These are phyloP conservation scores for Gyrodon lividus DNA, from an alignment of 768 basidiomycete species.

Conservation along the genomic window DNA sequence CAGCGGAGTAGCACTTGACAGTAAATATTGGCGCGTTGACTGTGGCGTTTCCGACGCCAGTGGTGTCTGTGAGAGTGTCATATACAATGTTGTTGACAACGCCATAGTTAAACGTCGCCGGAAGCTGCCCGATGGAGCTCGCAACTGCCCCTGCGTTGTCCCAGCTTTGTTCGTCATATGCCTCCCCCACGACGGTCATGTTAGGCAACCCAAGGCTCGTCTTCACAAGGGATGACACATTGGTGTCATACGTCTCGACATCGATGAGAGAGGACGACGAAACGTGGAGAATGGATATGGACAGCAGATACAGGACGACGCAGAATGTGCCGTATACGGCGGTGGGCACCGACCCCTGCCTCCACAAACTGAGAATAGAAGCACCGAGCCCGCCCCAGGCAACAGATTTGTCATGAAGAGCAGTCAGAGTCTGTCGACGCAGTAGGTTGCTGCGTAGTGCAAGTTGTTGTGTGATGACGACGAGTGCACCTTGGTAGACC, in stretches of 20 bases:
- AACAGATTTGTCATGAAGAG: conserved; percentile 6
- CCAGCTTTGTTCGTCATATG: background rate
- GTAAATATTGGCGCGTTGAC: conserved; percentile 14
- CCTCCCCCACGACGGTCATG: background rate
- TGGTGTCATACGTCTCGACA: background rate
- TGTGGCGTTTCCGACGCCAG: conserved; percentile 8
- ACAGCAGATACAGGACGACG: conserved; percentile 8
- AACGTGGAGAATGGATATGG: conserved; percentile 10
- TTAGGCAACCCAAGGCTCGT: background rate
- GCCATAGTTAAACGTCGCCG: background rate
- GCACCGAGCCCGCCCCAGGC: conserved; percentile 14
- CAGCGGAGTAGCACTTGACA: conserved; percentile 4
- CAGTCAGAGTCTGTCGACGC: conserved; percentile 11
- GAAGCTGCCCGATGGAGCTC: background rate
- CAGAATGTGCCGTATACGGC: conserved; percentile 5
- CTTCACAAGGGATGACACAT: background rate
- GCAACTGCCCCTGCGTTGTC: background rate
- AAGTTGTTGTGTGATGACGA: conserved; percentile 12
- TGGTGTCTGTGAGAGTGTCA: conserved; percentile 6
- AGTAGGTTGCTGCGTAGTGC: conserved; percentile 5
- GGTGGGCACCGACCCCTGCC: conserved; percentile 2
- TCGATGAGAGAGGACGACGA: conserved; percentile 9
- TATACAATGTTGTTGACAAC: conserved; percentile 10
- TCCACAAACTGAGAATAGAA: conserved; percentile 5
- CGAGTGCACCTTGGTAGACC: background rate